A percentile compares a stretch with the other conserved stretches of the same genome.
These are phyloP conservation scores for Claviceps sp. DNA, from an alignment of 2,329 filamentous ascomycete species.

Conservation along the genomic window DNA sequence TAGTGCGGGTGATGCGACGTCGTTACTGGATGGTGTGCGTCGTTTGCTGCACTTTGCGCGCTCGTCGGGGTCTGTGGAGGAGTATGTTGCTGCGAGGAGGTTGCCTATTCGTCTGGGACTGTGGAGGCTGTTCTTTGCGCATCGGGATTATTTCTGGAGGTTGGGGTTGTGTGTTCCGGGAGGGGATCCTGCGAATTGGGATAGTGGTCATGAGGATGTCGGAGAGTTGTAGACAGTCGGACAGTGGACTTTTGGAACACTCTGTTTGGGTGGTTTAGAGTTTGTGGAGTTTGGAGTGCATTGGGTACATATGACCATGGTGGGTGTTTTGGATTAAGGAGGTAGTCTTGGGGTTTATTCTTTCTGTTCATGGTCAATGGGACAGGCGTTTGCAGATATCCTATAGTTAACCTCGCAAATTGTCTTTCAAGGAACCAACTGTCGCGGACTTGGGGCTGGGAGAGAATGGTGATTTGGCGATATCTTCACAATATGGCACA, in stretches of 20 bases:
- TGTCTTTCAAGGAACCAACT: no score
- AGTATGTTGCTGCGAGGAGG: slow-evolving; percentile 26
- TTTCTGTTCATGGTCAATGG: no score
- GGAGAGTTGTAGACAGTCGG: background rate
- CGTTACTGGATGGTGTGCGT: slow-evolving; percentile 15
- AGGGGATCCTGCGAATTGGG: slow-evolving; percentile 58
- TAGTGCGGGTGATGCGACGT: slow-evolving; percentile 45
- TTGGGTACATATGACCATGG: background rate
- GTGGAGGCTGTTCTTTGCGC: slow-evolving; percentile 89
- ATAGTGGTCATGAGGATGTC: slow-evolving; percentile 11
- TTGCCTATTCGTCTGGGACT: slow-evolving; percentile 52
- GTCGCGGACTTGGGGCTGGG: no score
- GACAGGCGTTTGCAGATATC: no score
- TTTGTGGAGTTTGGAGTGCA: background rate
- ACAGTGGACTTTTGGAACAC: background rate
- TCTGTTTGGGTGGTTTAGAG: no score
- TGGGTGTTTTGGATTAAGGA: no score
- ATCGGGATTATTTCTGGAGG: slow-evolving; percentile 94
- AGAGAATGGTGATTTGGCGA: no score
- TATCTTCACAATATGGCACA: no score
- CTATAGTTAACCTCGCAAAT: no score
- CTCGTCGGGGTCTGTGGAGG: slow-evolving; percentile 13
- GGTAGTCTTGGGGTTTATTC: no score
- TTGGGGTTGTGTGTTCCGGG: slow-evolving; percentile 80
- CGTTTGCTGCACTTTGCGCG: slow-evolving; percentile 13